Evolutionary conservation across 1,139 yeast species (phyloP).

Genomic region (Nakaseomyces uthaithaninus): DNA sequence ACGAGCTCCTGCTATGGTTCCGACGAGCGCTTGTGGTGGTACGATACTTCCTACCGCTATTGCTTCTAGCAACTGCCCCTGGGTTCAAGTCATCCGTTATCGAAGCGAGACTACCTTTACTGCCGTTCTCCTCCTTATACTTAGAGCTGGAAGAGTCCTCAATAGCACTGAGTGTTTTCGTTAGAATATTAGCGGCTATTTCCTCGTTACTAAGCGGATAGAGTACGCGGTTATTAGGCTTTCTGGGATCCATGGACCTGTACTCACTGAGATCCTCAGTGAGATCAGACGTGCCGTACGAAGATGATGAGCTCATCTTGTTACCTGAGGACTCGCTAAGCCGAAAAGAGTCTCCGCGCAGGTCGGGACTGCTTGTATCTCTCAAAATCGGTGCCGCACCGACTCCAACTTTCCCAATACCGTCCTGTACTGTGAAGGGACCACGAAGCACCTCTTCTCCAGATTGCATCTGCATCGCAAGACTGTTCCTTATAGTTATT

Average conservation of each 20-base stretch:
- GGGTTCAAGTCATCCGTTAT: background rate
- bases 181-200: background rate
- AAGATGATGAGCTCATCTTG: constrained; percentile 3
- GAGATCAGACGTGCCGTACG: background rate
- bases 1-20: background rate
- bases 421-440: background rate
- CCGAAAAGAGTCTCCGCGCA: background rate
- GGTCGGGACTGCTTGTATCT: background rate
- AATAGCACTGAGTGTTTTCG: background rate
- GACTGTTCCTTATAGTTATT: background rate
- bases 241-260: constrained; percentile 7
- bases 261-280: constrained; percentile 2
- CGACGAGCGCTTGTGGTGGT: background rate
- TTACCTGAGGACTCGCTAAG: background rate
- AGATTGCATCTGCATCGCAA: too few species aligned
- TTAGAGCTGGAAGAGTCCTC: background rate
- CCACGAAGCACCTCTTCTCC: background rate
- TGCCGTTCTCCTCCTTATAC: background rate
- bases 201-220: background rate
- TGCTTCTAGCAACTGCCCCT: background rate
- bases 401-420: background rate
- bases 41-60: background rate
- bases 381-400: background rate
- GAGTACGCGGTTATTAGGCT: background rate
- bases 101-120: background rate